Percentiles rank a stretch among this genome's conserved stretches.
These are phyloP conservation scores for Lyophyllum shimeji DNA, from an alignment of 768 basidiomycete genomes.

Conservation along the genomic window DNA sequence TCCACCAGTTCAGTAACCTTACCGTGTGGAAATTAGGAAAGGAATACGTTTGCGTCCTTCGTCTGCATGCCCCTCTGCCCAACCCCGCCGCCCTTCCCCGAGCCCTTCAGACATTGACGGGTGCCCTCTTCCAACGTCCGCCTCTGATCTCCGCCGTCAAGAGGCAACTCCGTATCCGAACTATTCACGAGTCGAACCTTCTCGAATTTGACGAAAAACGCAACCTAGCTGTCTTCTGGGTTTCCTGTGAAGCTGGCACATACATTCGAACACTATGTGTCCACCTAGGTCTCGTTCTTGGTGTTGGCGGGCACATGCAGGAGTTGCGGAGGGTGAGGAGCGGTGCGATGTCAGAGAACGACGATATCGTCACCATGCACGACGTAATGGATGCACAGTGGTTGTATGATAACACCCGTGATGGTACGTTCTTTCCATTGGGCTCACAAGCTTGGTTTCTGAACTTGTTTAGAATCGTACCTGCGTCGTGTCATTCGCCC, in stretches of 20 bases:
- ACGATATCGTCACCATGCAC: slow-evolving; percentile 99
- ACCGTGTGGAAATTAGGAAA: slow-evolving; percentile 60
- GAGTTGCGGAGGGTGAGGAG: slow-evolving; percentile 92
- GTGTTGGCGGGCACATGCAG: slow-evolving; percentile 99
- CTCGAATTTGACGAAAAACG: slow-evolving; percentile 97
- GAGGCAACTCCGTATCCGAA: slow-evolving; percentile 94
- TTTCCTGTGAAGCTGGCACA: slow-evolving; percentile 97
- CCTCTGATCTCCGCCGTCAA: slow-evolving; percentile 99
- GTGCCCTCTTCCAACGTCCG: slow-evolving; percentile 97
- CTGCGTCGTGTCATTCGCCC: slow-evolving; percentile 93
- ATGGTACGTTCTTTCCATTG: slow-evolving; percentile 56
- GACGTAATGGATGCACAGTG: slow-evolving; percentile 99
- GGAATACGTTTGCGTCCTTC: slow-evolving; percentile 96
- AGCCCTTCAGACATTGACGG: slow-evolving; percentile 94
- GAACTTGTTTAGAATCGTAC: slow-evolving; percentile 73
- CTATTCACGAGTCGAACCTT: slow-evolving; percentile 94
- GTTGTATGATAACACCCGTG: slow-evolving; percentile 95
- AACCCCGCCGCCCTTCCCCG: slow-evolving; percentile 87
- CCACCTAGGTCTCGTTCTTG: slow-evolving; percentile 89
- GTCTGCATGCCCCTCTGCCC: slow-evolving; percentile 81
- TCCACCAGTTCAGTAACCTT: background rate
- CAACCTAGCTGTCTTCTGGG: slow-evolving; percentile 97
- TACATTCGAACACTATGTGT: slow-evolving; percentile 97
- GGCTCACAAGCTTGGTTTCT: background rate
- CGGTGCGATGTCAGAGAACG: slow-evolving; percentile 96